phyloP scores from a whole-genome alignment of 1,284 basidiomycete genomes.

The Sporisorium exsertum region DNA sequence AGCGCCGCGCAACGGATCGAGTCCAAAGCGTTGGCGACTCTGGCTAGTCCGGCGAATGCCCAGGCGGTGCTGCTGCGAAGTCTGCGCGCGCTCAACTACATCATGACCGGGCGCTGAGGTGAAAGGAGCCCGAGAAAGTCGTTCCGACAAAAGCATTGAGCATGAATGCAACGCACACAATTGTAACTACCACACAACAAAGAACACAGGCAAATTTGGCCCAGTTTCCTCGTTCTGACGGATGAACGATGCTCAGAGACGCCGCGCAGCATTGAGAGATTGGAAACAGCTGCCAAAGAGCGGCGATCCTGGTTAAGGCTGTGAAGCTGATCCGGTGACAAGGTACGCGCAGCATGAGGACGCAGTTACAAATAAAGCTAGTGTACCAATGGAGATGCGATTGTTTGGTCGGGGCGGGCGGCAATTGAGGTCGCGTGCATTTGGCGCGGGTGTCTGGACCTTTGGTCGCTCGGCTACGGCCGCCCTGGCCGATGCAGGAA shows the following conservation, averaged over 20 bases:
- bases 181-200: neutral
- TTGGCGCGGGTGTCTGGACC: neutral
- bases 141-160: neutral
- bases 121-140: neutral
- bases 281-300: no score
- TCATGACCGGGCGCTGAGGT: constrained; percentile 52
- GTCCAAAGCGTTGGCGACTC: constrained; percentile 60
- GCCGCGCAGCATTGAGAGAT: no score
- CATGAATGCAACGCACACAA: neutral
- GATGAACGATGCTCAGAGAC: neutral
- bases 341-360: neutral
- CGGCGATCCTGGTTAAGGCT: neutral
- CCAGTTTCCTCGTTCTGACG: neutral
- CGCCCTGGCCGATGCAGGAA: neutral
- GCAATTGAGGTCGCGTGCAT: neutral
- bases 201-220: neutral
- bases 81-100: constrained; percentile 65
- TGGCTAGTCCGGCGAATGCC: constrained; percentile 64
- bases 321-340: neutral
- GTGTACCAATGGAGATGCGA: neutral
- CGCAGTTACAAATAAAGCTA: neutral
- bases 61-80: constrained; percentile 66
- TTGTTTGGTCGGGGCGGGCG: neutral
- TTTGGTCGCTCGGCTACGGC: constrained; percentile 2
- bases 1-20: constrained; percentile 46